These are phyloP conservation scores for Cucumis sativus DNA, from an alignment of 306 rosid species.

Conservation along the genomic window Cucumber_9930_V3 NC_026657.2:6106001-6106500, in stretches of 20 bases:
- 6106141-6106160: constrained; percentile 65
- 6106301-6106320: constrained; percentile 91
- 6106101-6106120: not conserved
- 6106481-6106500: constrained; percentile 68
- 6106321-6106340: constrained; percentile 54
- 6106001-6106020: no score
- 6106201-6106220: not conserved
- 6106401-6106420: not conserved
- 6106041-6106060: not conserved
- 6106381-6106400: constrained; percentile 26
- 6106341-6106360: constrained; percentile 75
- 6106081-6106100: not conserved
- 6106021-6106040: not conserved
- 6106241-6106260: not conserved
- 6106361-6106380: constrained; percentile 73
- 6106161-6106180: constrained; percentile 50
- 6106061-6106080: not conserved
- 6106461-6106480: not conserved
- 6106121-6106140: constrained; percentile 63
- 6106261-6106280: not conserved
- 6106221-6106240: not conserved
- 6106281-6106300: constrained; percentile 45
- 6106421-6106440: not conserved
- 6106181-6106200: constrained; percentile 28
- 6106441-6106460: not conserved